Evolutionary conservation across 1,284 basidiomycete species (phyloP), one percentile per base, ranked within the genome.

Genomic region (Papiliotrema laurentii): DNA sequence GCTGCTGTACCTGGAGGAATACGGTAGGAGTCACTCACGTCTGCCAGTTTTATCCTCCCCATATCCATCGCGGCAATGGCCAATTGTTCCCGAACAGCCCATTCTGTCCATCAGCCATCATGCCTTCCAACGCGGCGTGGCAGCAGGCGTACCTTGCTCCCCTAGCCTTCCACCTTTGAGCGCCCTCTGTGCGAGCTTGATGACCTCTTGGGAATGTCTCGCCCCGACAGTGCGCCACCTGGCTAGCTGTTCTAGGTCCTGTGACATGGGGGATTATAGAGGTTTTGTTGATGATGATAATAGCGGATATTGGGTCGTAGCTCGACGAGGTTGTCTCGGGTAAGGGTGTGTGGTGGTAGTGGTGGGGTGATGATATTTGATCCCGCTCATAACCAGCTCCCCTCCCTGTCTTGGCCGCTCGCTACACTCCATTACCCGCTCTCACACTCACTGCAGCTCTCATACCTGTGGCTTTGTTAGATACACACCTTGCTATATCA

Each of bases 21-120:
- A 47, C 9, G 2, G 26, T n/a, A 24, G 31, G 18, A 19, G 16
- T 14, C 6, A 78, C 86, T 60, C 68, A 94, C 91, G 66, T 88
- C 83, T 21, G 93, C 89, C n/a, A 90, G 74, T 45, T 87, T 82
- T 34, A 85, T 63, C 47, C 84, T 78, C 16, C 87, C 88, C 14
- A 89, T 72, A 64, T 97, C 93, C 45, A 96, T 76, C 1, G 94
- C 83, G 2, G 94, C 89, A 33, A 93, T 77, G 4, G 84, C 83
- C 1, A 97, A 77, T 66, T 97, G 92, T 68, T 97, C 94, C 14
- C 93, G 75, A 54, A 91, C 83, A 2, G 84, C 79, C 89, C 90
- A 96, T 57, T 80, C 88, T 91, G 59, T 34, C 18, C 14, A 30
- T 43, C 18, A 37, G 31, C 34, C 18, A 25, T 54, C 48, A 46